Base-by-base conservation (phyloP, 1,284 basidiomycete genomes). In the Neolentinus lepideus region DNA sequence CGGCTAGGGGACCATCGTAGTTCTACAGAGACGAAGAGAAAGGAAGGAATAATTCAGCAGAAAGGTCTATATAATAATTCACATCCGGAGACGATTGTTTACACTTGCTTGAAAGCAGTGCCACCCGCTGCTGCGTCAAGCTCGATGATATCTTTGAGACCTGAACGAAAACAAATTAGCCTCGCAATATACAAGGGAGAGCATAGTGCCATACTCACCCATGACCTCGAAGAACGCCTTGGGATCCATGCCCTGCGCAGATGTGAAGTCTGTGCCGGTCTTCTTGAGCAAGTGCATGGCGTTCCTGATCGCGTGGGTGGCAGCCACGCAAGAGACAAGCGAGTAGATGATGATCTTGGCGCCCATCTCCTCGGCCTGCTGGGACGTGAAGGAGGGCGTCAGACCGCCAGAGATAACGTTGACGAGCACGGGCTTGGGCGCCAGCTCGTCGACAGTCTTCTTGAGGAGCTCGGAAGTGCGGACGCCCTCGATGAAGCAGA, bases 401-500 rank as follows among this genome's bases (percentile, higher is more conserved):
- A 88, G 72, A 35, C 87, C 88, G 36, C 86, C 87, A 4, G 85
- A 87, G 58, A 90, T 88, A 35, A 89, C 84, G 63, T 90, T 90
- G 50, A 89, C 83, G 35, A 90, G 82, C 47, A 86, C 78, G 19
- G 88, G 88, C 62, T 85, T 87, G 3, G 88, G 87, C 6, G 82
- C 79, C 29, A 92, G 70, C 2, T 81, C 83, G 35, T 75, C 73
- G 53, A 90, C 82, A 1, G 88, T 88, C 1, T 72, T 71, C 60
- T 78, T 73, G 26, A 90, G 77, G 36, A 89, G 77, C 54, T 85
- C 81, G 54, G 84, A 77, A 10, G 80, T 85, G 67, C 80, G 80
- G 45, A 90, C 87, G 54, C 89, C 90, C 70, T 92, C 90, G 53
- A 92, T 88, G 72, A 92, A 92, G 67, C 86, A 90, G 22, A 90